These are phyloP conservation scores for Tirmania nivea DNA, from an alignment of 495 filamentous ascomycete genomes.

Conservation along the genomic window DNA sequence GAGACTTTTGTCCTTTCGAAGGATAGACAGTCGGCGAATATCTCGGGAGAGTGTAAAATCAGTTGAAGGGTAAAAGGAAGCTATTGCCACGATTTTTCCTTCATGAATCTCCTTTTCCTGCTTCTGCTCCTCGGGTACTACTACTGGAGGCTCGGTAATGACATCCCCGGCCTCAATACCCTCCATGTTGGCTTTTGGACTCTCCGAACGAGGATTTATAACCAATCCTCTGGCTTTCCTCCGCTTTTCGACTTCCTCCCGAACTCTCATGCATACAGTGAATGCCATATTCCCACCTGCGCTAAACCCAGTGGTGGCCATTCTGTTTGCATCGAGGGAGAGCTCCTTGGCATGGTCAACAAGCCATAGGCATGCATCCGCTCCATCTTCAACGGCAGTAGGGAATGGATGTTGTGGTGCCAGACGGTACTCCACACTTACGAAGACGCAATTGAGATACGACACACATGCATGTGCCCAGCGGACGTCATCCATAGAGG, in stretches of 20 bases:
- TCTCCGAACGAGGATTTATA: background rate
- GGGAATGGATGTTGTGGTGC: conserved; percentile 64
- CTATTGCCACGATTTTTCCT: conserved; percentile 28
- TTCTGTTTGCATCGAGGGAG: conserved; percentile 34
- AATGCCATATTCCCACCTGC: conserved; percentile 73
- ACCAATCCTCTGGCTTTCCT: background rate
- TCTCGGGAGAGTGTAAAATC: conserved; percentile 61
- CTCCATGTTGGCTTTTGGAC: conserved; percentile 9
- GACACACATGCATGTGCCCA: conserved; percentile 37
- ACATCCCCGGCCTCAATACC: conserved; percentile 3
- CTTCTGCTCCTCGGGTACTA: background rate
- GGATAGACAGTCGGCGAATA: conserved; percentile 42
- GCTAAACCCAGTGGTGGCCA: conserved; percentile 67
- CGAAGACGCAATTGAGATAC: conserved; percentile 36
- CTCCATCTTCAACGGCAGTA: conserved; percentile 52
- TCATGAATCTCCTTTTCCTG: background rate
- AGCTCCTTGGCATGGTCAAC: conserved; percentile 34
- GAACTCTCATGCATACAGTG: conserved; percentile 51
- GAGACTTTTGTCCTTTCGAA: conserved; percentile 45
- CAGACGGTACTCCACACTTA: conserved; percentile 53
- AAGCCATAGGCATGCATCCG: conserved; percentile 45
- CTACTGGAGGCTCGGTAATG: background rate
- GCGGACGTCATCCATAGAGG: conserved; percentile 45
- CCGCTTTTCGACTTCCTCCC: conserved; percentile 23
- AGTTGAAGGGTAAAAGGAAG: conserved; percentile 65